Evolutionary conservation across 139 green algal species (phyloP), one percentile per base, ranked within the genome.

Genomic region (Closterium sp.): DNA sequence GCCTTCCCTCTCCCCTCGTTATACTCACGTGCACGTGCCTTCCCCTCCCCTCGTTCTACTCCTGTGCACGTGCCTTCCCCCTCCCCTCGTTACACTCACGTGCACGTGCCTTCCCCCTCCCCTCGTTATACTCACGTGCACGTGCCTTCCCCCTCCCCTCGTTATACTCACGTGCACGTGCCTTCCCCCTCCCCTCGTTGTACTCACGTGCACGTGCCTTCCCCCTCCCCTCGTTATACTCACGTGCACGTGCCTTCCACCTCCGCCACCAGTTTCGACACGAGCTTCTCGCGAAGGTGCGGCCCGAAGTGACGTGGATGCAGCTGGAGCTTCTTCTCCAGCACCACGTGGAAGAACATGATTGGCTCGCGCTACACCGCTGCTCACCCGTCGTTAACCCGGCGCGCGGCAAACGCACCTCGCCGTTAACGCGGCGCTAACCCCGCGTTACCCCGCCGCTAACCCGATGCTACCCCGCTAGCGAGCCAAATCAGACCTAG

Each of bases 161-260:
- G n/a, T n/a, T n/a, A n/a, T n/a, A n/a, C n/a, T n/a, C n/a, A n/a
- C n/a, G n/a, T n/a, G n/a, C n/a, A 55, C 36, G 36, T 6, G 36
- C 36, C 4, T 55, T 55, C 36, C 36, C 6, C n/a, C n/a, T n/a
- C n/a, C n/a, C n/a, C n/a, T n/a, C n/a, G n/a, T n/a, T n/a, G n/a
- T n/a, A n/a, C n/a, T n/a, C n/a, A n/a, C n/a, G n/a, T n/a, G n/a
- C n/a, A n/a, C n/a, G n/a, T n/a, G n/a, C n/a, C n/a, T n/a, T n/a
- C n/a, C n/a, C n/a, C n/a, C n/a, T n/a, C n/a, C n/a, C 43, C 43
- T 69, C 43, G 43, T 16, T 69, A 83, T 35, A 84, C 88, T 87
- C 30, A 91, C 88, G 88, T 91, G 88, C 97, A 99, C 1, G 96
- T 98, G 33, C 97, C 97, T 91, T 99, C 97, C 36, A 98, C 97